These are phyloP conservation scores for Melanogaster broomeanus DNA, from an alignment of 768 basidiomycete species.

Conservation along the genomic window DNA sequence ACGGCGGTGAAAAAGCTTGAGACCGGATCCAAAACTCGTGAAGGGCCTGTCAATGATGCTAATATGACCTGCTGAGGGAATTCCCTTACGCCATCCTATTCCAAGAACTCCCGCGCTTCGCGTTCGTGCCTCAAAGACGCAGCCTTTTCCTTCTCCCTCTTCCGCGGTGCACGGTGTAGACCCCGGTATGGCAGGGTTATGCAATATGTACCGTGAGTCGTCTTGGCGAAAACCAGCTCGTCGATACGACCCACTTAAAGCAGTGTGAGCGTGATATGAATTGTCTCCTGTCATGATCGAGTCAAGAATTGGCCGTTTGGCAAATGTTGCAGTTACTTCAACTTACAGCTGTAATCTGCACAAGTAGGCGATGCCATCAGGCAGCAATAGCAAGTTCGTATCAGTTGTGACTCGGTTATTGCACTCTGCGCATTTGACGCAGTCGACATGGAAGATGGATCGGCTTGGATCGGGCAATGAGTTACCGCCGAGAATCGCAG, in stretches of 20 bases:
- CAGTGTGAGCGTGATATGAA: constrained; percentile 97
- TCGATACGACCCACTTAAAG: constrained; percentile 98
- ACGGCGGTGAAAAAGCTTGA: constrained; percentile 2
- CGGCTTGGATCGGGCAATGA: constrained; percentile 50
- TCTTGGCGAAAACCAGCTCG: constrained; percentile 98
- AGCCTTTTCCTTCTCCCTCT: constrained; percentile 63
- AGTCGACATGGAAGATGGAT: constrained; percentile 93
- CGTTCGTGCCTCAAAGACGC: constrained; percentile 30
- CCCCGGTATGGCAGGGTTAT: constrained; percentile 98
- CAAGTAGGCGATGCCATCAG: constrained; percentile 98
- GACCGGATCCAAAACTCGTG: constrained; percentile 10
- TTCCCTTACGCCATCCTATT: constrained; percentile 45
- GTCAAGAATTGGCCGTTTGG: constrained; percentile 89
- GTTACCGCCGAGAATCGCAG: constrained; percentile 5
- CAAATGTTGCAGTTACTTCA: constrained; percentile 97
- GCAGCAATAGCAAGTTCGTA: constrained; percentile 94
- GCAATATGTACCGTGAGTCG: constrained; percentile 97
- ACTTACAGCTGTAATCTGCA: constrained; percentile 89
- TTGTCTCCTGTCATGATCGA: constrained; percentile 99
- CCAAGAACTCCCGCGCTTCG: constrained; percentile 28
- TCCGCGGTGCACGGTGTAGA: constrained; percentile 86
- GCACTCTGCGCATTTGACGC: constrained; percentile 98
- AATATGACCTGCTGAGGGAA: not conserved
- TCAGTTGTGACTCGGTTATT: constrained; percentile 90
- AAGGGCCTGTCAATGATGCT: not conserved